Evolutionary conservation across 2,329 filamentous ascomycete species (phyloP).

Genomic region (Herpotrichia juniperi): DNA sequence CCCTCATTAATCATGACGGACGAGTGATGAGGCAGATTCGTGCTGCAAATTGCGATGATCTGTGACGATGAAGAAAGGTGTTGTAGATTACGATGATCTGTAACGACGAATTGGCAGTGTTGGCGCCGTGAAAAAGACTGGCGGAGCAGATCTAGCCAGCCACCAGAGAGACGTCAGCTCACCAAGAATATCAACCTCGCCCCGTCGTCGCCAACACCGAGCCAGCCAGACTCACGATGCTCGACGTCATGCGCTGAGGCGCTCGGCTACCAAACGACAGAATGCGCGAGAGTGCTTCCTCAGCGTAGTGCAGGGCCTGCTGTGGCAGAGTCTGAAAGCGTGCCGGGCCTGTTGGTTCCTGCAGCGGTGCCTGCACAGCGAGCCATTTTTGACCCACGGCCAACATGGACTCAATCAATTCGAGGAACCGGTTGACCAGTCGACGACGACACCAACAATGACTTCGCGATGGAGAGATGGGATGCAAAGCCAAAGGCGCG

Average conservation of each 20-base stretch:
- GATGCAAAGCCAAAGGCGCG: too few relatives aligned
- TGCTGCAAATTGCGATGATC: too few relatives aligned
- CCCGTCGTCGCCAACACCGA: slow-evolving; percentile 3
- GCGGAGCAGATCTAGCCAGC: slow-evolving; percentile 11
- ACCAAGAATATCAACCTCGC: neutral
- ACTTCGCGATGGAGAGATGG: too few relatives aligned
- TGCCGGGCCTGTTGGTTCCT: neutral
- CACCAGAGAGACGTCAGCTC: too few relatives aligned
- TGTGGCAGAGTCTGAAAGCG: neutral
- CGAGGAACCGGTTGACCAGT: too few relatives aligned
- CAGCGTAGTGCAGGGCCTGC: neutral
- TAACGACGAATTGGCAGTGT: too few relatives aligned
- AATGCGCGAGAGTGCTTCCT: neutral
- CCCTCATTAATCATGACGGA: neutral
- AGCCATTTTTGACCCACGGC: neutral
- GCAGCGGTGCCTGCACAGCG: neutral
- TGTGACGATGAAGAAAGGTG: too few relatives aligned
- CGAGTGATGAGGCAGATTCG: neutral
- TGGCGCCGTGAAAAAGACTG: neutral
- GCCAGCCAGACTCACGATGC: slow-evolving; percentile 41
- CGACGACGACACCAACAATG: too few relatives aligned
- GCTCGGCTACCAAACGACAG: neutral
- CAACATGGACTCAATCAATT: too few relatives aligned
- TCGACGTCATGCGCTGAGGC: slow-evolving; percentile 37
- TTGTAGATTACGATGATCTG: too few relatives aligned